Evolutionary conservation across 345 rosid genomes (phyloP), one percentile per base, ranked within the genome.

Genomic region (Pistacia atlantica): DNA sequence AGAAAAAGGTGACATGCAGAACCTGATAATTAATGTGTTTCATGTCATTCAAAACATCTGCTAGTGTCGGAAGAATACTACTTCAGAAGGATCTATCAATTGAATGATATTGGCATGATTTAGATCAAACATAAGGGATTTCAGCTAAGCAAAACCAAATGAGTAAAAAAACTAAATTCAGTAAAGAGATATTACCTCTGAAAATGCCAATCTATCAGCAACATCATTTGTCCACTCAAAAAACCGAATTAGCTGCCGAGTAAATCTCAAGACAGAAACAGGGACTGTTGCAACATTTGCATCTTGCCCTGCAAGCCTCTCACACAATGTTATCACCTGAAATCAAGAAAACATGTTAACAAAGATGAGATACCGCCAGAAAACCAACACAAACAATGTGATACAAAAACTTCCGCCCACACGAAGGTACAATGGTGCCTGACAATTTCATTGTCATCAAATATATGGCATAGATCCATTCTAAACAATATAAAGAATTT

Each of bases 221-320:
- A 93, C 98, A 84, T 93, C 99, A 64, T 76, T 95, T n/a, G 98
- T 90, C 99, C 97, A 95, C 73, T 95, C 93, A 71, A 92, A 95
- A 80, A 87, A 83, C 38, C 95, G 80, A 71, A 97, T 93, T 55
- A 95, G 13, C 72, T 93, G 94, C 74, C 98, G 90, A 10, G 99
- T 90, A 48, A 90, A 73, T 82, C 97, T 88, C 80, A 95, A 83
- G 82, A 93, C 60, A 11, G 93, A 90, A 75, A 92, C 99, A 4
- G 97, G 99, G 78, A 95, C 98, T 1, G 92, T 93, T 10, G 97
- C 93, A 51, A 96, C 91, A 83, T 96, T 96, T 80, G 99, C 99
- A 85, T 93, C 99, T 86, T 93, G 99, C 57, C 98, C 98, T 5
- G 99, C 99, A 0, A 96, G 98, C 81, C 97, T 90, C 89, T 92